phyloP scores from a whole-genome alignment of 352 stramenopile species.

The Globisporangium cederbergense region DNA sequence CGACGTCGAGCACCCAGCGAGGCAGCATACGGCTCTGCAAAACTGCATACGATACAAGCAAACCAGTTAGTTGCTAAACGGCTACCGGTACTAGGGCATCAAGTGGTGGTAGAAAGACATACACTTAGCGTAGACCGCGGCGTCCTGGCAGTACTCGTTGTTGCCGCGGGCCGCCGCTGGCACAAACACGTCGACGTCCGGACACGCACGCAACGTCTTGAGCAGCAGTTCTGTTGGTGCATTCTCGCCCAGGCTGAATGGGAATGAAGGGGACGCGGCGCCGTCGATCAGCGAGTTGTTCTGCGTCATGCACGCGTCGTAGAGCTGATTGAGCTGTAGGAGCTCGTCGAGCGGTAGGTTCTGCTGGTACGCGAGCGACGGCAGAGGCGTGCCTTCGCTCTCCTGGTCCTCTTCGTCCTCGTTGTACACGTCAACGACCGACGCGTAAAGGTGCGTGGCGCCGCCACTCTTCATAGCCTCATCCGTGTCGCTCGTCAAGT shows the following conservation, averaged over 20 bases:
- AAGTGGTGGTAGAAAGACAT: slow-evolving; percentile 6
- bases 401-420: background rate
- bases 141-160: slow-evolving; percentile 67
- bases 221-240: background rate
- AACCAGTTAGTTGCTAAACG: too few relatives aligned
- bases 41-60: background rate
- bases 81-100: too few relatives aligned
- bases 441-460: slow-evolving; percentile 7
- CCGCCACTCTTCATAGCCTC: background rate
- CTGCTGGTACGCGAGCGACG: slow-evolving; percentile 2
- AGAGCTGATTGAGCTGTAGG: slow-evolving; percentile 10
- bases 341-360: slow-evolving; percentile 3
- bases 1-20: slow-evolving; percentile 6
- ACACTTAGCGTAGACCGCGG: slow-evolving; percentile 66
- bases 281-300: slow-evolving; percentile 1
- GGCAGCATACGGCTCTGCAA: slow-evolving; percentile 12
- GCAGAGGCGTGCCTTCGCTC: background rate
- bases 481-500: background rate
- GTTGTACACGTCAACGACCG: slow-evolving; percentile 8
- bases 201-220: slow-evolving; percentile 22
- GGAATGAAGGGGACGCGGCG: background rate
- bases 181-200: slow-evolving; percentile 65
- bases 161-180: slow-evolving; percentile 38
- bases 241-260: background rate
- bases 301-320: slow-evolving; percentile 7